Base-by-base conservation (phyloP, 345 rosid genomes). In the Eucalyptus viminalis region DNA sequence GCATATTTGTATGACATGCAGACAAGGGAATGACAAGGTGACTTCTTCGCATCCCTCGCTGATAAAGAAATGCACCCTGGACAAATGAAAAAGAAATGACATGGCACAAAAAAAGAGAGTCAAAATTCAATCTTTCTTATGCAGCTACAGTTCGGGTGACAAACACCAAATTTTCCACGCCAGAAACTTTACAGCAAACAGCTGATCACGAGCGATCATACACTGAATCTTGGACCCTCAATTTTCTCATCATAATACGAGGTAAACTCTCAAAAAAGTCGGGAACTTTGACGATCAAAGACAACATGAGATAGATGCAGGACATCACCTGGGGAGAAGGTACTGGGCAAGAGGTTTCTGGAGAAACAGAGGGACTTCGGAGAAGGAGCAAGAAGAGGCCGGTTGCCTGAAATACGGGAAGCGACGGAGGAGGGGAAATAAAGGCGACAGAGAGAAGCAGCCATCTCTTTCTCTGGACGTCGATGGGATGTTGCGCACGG, bases 1-100 rank as follows among this genome's bases (percentile, higher is more conserved):
- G 88, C 91, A 86, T 91, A 90, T 91, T 90, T 90, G 60, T 90
- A 88, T 25, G 93, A 91, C 91, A 91, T 67, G 89, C 90, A 86
- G 58, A 91, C 88, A 50, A 90, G 87, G 86, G 87, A 86, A 47
- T 56, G 50, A 43, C 25, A 69, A 27, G 19, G 80, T 86, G 88
- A 34, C 62, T 88, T 88, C 88, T 85, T 54, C 50, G 49, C 49
- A 49, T 17, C 44, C 47, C 14, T 80, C 83, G 37, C 54, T 7
- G 89, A 80, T 80, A 86, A 87, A 58, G 47, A 49, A 86, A 80
- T 81, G 29, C 65, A 86, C 47, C 47, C 29, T 76, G 47, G 85
- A 40, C 5, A 76, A 2, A 21, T 37, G 2, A 76, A 76, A 72
- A 76, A 6, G 27, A 76, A 37, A 10, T 19, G 83, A 21, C 25